phyloP scores from a whole-genome alignment of 192 early-diverging fungal genomes.

The Allomyces macrogynus region DNA sequence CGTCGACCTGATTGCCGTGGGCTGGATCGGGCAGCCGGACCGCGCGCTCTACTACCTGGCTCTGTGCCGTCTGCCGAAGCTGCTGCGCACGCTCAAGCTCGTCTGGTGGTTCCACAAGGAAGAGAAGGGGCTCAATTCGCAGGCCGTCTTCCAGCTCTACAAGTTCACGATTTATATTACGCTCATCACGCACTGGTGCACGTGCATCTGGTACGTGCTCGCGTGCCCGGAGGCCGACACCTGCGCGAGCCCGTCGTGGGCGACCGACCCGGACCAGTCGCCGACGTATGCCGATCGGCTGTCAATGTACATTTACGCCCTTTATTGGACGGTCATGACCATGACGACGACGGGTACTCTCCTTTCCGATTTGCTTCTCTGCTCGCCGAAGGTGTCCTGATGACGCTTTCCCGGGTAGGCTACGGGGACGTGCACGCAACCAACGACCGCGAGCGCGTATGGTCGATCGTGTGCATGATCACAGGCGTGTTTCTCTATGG shows the following conservation, averaged over 20 bases:
- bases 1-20: slow-evolving; percentile 17
- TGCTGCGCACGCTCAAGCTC: slow-evolving; percentile 15
- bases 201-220: not conserved
- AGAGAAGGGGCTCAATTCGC: slow-evolving; percentile 23
- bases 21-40: not conserved
- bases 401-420: too few relatives aligned
- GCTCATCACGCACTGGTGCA: slow-evolving; percentile 1
- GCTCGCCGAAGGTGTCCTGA: too few relatives aligned
- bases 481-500: slow-evolving; percentile 23
- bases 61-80: slow-evolving; percentile 16
- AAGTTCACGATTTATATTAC: slow-evolving; percentile 14
- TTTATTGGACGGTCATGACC: slow-evolving; percentile 28
- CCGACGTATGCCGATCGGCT: not conserved
- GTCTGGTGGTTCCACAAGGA: slow-evolving; percentile 17
- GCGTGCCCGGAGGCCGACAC: not conserved
- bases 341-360: slow-evolving; percentile 29
- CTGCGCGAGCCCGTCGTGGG: not conserved
- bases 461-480: slow-evolving; percentile 16
- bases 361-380: too few relatives aligned
- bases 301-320: slow-evolving; percentile 12
- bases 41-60: slow-evolving; percentile 4
- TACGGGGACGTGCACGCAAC: slow-evolving; percentile 28
- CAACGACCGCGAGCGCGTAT: slow-evolving; percentile 22
- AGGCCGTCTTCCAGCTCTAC: slow-evolving; percentile 15
- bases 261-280: not conserved